Evolutionary conservation across 495 filamentous ascomycete genomes (phyloP).

Genomic region (Aspergillus mulundensis): DNA sequence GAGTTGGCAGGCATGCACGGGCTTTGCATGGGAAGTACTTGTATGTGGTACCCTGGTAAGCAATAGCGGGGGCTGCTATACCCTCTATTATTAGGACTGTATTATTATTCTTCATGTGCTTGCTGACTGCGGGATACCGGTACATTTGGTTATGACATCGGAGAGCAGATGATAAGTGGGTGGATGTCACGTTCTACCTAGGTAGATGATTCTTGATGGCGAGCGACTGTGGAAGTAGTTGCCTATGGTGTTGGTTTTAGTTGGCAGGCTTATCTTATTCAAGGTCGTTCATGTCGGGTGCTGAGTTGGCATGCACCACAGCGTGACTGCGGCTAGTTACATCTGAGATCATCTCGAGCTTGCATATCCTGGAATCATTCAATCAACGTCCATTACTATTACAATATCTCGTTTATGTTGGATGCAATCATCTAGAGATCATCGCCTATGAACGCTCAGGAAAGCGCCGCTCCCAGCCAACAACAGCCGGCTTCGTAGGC

Average conservation of each 20-base stretch:
- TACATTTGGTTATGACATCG: background rate
- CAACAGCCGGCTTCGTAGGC: constrained; percentile 59
- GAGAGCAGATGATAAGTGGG: background rate
- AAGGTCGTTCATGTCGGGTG: background rate
- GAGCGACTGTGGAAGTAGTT: background rate
- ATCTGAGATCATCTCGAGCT: background rate
- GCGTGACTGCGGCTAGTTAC: background rate
- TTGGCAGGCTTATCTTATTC: too few species aligned
- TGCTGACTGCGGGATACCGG: background rate
- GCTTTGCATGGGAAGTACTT: background rate
- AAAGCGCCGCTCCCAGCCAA: constrained; percentile 62
- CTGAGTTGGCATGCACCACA: background rate
- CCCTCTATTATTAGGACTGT: background rate
- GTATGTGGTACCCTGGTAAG: background rate
- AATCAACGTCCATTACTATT: background rate
- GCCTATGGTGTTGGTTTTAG: too few species aligned
- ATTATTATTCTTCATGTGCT: constrained; percentile 4
- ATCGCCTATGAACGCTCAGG: constrained; percentile 8
- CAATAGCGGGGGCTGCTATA: background rate
- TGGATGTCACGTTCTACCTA: background rate
- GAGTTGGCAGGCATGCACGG: constrained; percentile 29
- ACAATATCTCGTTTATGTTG: background rate
- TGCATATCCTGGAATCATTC: background rate
- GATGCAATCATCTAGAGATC: background rate
- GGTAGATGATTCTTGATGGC: background rate